A percentile compares a stretch with the other conserved stretches of the same genome.
Evolutionary conservation across 495 filamentous ascomycete genomes (phyloP).

Genomic region (Neurospora sublineolata): DNA sequence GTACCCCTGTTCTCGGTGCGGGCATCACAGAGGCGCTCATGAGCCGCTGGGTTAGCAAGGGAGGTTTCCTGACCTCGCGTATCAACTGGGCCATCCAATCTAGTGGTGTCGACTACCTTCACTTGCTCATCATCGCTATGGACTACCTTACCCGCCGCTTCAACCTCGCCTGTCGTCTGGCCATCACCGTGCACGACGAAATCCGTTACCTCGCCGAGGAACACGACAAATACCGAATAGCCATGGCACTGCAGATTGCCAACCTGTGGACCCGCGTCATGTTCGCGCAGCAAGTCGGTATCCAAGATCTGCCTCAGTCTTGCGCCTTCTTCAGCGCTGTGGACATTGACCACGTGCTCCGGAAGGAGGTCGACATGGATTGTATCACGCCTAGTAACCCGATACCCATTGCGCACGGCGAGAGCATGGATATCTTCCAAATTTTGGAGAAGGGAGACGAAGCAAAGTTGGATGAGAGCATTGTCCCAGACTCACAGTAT

Average conservation of each 20-base stretch:
- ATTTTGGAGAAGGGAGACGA: constrained; percentile 53
- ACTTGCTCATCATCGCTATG: constrained; percentile 88
- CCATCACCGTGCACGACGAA: constrained; percentile 95
- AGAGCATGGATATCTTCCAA: constrained; percentile 66
- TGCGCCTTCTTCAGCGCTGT: constrained; percentile 94
- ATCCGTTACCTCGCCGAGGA: constrained; percentile 86
- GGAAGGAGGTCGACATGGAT: constrained; percentile 97
- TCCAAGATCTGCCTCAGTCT: constrained; percentile 83
- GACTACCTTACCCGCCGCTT: constrained; percentile 84
- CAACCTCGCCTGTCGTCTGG: constrained; percentile 69
- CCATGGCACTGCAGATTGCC: constrained; percentile 84
- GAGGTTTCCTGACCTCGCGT: constrained; percentile 85
- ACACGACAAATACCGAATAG: constrained; percentile 74
- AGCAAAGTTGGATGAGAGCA: constrained; percentile 53
- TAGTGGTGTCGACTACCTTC: constrained; percentile 92
- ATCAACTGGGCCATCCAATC: constrained; percentile 99
- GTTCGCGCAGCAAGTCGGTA: constrained; percentile 94
- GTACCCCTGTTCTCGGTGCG: constrained; percentile 88
- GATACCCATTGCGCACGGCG: constrained; percentile 67
- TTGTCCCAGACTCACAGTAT: constrained; percentile 33
- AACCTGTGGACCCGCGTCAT: constrained; percentile 96
- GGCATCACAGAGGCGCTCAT: constrained; percentile 94
- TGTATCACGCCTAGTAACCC: constrained; percentile 85
- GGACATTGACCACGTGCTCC: constrained; percentile 84
- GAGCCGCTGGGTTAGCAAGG: constrained; percentile 74